These are phyloP conservation scores for Dichomitus squalens DNA, from an alignment of 1,284 basidiomycete species.

Conservation along the genomic window DNA sequence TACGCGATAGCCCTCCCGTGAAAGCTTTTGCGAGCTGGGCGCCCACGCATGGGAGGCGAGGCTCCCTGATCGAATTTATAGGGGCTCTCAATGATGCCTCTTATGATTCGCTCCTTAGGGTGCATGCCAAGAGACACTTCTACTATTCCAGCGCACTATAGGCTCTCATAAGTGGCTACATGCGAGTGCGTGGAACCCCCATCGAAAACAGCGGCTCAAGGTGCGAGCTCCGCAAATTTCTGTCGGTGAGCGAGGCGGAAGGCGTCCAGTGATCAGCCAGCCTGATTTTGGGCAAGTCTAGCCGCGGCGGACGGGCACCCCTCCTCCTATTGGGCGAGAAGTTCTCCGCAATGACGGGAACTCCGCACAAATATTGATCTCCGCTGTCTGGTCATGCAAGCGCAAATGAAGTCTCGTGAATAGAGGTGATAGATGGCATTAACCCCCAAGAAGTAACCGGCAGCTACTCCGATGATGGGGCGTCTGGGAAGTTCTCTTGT, in stretches of 20 bases:
- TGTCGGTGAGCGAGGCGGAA: not conserved
- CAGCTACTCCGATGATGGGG: slow-evolving; percentile 15
- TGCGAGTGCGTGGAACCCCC: too few relatives aligned
- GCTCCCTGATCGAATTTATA: too few relatives aligned
- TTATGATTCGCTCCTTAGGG: too few relatives aligned
- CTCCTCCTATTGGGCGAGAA: not conserved
- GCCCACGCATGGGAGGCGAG: too few relatives aligned
- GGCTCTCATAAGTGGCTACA: too few relatives aligned
- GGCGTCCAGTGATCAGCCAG: not conserved
- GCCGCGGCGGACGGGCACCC: not conserved
- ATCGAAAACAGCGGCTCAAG: not conserved
- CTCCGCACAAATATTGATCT: not conserved
- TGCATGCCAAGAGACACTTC: too few relatives aligned
- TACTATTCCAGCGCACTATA: too few relatives aligned
- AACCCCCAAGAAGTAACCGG: too few relatives aligned
- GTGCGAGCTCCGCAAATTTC: not conserved
- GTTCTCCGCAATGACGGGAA: not conserved
- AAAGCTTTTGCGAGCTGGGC: too few relatives aligned
- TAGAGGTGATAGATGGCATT: too few relatives aligned
- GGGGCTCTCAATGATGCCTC: too few relatives aligned
- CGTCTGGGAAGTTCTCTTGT: slow-evolving; percentile 6
- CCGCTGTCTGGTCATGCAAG: not conserved
- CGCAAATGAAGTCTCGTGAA: not conserved
- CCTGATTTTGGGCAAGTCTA: not conserved
- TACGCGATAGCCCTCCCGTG: not conserved